A percentile compares a stretch with the other conserved stretches of the same genome.
phyloP scores from a whole-genome alignment of 2,329 filamentous ascomycete species.

The Aureobasidium sp. region DNA sequence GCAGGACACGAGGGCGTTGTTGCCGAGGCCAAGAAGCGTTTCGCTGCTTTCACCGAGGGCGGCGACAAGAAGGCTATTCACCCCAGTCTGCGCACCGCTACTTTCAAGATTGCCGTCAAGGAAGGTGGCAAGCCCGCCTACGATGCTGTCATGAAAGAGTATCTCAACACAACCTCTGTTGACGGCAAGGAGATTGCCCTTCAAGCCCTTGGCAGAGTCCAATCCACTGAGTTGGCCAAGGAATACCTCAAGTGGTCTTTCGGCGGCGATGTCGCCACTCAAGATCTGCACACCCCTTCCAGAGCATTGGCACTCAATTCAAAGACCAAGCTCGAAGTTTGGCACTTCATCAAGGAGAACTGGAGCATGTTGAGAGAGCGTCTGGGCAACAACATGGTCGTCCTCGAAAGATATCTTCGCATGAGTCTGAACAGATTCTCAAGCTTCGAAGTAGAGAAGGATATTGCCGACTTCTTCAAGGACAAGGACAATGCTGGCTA shows the following conservation, averaged over 20 bases:
- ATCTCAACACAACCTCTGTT: conserved; percentile 71
- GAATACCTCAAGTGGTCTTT: conserved; percentile 67
- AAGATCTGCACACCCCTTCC: conserved; percentile 82
- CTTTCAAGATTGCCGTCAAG: conserved; percentile 73
- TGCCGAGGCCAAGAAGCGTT: conserved; percentile 68
- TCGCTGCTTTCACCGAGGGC: conserved; percentile 67
- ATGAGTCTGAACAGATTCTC: conserved; percentile 73
- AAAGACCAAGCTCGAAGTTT: conserved; percentile 65
- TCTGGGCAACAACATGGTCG: conserved; percentile 73
- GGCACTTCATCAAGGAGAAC: conserved; percentile 78
- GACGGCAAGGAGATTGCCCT: conserved; percentile 88
- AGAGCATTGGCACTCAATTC: conserved; percentile 65
- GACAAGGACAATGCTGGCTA: conserved; percentile 80
- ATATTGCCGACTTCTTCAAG: conserved; percentile 79
- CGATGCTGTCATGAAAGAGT: conserved; percentile 75
- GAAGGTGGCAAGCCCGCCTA: conserved; percentile 65
- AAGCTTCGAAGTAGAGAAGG: conserved; percentile 59
- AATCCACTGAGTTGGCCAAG: conserved; percentile 60
- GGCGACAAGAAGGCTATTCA: conserved; percentile 65
- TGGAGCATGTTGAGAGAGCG: conserved; percentile 68
- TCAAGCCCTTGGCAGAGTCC: conserved; percentile 65
- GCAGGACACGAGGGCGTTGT: conserved; percentile 67
- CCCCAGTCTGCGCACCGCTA: conserved; percentile 69
- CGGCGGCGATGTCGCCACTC: conserved; percentile 74
- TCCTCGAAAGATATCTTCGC: conserved; percentile 83